Percentiles rank a stretch among this genome's conserved stretches.
Evolutionary conservation across 768 basidiomycete species (phyloP).

Genomic region (Russula virescens): DNA sequence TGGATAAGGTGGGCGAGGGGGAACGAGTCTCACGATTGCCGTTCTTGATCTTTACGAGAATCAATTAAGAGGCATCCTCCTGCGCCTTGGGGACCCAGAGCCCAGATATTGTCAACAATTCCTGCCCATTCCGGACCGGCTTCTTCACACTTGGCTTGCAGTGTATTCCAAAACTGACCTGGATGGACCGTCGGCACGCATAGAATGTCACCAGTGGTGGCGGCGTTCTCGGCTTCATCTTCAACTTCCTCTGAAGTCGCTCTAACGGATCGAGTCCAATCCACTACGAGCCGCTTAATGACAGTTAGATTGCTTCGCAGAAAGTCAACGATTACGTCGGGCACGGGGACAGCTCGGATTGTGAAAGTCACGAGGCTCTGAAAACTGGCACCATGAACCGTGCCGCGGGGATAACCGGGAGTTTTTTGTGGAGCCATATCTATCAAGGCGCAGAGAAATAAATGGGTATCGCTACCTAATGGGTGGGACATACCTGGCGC

Average conservation of each 20-base stretch:
- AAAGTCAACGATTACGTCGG: slow-evolving; percentile 64
- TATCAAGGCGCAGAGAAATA: slow-evolving; percentile 29
- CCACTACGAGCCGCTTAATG: slow-evolving; percentile 55
- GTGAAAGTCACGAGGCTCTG: slow-evolving; percentile 74
- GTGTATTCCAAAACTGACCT: slow-evolving; percentile 74
- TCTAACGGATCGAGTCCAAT: slow-evolving; percentile 31
- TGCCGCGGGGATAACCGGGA: slow-evolving; percentile 64
- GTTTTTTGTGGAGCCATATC: slow-evolving; percentile 89
- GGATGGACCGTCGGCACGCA: slow-evolving; percentile 58
- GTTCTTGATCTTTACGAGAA: slow-evolving; percentile 40
- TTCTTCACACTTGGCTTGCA: slow-evolving; percentile 57
- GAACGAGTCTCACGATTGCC: slow-evolving; percentile 49
- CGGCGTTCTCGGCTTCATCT: slow-evolving; percentile 39
- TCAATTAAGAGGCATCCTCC: slow-evolving; percentile 89
- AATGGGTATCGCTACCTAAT: background rate
- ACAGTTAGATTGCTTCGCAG: slow-evolving; percentile 64
- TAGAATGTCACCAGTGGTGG: slow-evolving; percentile 52
- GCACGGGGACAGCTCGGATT: slow-evolving; percentile 78
- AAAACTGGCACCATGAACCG: slow-evolving; percentile 61
- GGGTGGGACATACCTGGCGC: slow-evolving; percentile 48
- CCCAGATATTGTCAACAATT: slow-evolving; percentile 70
- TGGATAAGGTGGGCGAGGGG: slow-evolving; percentile 7
- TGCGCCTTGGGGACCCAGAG: slow-evolving; percentile 83
- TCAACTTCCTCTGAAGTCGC: slow-evolving; percentile 26
- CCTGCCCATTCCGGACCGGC: slow-evolving; percentile 77